phyloP scores from a whole-genome alignment of 208 protist species.

The Leishmania major region DNA sequence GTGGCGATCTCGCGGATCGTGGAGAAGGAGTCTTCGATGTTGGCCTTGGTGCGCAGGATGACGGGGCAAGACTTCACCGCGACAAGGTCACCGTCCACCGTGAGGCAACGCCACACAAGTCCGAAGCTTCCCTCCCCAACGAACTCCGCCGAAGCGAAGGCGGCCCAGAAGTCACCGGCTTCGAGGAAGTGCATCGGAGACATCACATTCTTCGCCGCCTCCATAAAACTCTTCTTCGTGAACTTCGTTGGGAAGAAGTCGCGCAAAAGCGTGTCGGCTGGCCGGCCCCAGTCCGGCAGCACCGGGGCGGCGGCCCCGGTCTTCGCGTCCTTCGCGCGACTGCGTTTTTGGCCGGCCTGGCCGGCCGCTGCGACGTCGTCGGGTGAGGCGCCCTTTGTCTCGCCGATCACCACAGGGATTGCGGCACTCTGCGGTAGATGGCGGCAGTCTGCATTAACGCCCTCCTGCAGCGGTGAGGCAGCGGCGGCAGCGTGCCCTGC shows the following conservation, averaged over 20 bases:
- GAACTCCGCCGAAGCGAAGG: conserved; percentile 67
- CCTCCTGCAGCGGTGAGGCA: neutral
- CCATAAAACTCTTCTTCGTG: conserved; percentile 62
- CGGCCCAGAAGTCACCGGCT: conserved; percentile 72
- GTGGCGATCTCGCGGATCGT: conserved; percentile 83
- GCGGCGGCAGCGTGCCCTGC: neutral
- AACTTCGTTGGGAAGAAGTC: conserved; percentile 53
- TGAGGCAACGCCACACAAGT: conserved; percentile 77
- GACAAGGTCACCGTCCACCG: conserved; percentile 78
- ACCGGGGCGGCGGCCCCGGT: neutral
- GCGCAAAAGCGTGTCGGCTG: conserved; percentile 43
- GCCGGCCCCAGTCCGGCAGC: conserved; percentile 23
- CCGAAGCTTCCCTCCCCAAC: conserved; percentile 90
- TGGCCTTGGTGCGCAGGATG: conserved; percentile 50
- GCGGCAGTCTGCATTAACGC: neutral
- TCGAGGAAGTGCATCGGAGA: conserved; percentile 63
- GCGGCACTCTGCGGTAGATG: neutral
- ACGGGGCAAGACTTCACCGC: conserved; percentile 87
- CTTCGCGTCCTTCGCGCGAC: neutral
- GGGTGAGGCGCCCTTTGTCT: neutral
- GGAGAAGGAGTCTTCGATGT: conserved; percentile 79
- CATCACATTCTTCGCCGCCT: conserved; percentile 47
- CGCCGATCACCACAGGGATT: too few species aligned
- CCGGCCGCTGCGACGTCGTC: neutral
- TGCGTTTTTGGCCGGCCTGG: neutral